Conservation (phyloP, 768 basidiomycete genomes). For the Serendipita indica region DNA sequence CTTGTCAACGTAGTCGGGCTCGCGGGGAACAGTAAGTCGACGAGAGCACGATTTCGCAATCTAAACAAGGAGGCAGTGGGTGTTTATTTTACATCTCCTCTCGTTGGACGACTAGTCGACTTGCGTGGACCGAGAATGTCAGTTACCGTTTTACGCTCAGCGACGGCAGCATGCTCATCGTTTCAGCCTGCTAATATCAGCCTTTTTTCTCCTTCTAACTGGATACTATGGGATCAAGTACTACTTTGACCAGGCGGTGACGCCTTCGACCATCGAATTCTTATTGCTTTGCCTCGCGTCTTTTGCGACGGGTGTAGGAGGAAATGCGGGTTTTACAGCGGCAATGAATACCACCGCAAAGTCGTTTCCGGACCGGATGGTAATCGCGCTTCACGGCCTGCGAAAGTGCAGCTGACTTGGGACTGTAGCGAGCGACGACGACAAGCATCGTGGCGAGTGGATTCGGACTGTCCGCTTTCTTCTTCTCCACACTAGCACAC, state of each 20-base stretch:
- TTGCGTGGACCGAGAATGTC: constrained; percentile 43
- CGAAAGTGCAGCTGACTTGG: neutral
- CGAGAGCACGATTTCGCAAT: neutral
- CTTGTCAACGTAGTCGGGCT: constrained; percentile 67
- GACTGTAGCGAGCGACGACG: constrained; percentile 48
- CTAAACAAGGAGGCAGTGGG: constrained; percentile 36
- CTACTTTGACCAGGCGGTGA: constrained; percentile 42
- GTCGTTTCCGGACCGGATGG: constrained; percentile 56
- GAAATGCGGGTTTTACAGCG: constrained; percentile 53
- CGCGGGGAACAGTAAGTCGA: constrained; percentile 53
- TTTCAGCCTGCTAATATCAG: constrained; percentile 39
- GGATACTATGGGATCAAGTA: constrained; percentile 65
- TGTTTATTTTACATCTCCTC: constrained; percentile 58
- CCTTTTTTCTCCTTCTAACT: constrained; percentile 42
- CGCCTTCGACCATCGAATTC: constrained; percentile 31
- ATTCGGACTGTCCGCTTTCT: constrained; percentile 82
- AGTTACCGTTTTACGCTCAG: constrained; percentile 11
- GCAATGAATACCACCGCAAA: constrained; percentile 73
- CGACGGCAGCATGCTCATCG: neutral
- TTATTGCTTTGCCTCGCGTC: constrained; percentile 42
- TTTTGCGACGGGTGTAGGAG: constrained; percentile 64
- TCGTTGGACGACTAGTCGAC: constrained; percentile 73
- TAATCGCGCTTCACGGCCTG: constrained; percentile 24
- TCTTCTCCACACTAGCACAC: constrained; percentile 67
- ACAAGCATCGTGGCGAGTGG: constrained; percentile 73